phyloP scores from a whole-genome alignment of 1,284 basidiomycete genomes.

The Cryptococcus hybrid region DNA sequence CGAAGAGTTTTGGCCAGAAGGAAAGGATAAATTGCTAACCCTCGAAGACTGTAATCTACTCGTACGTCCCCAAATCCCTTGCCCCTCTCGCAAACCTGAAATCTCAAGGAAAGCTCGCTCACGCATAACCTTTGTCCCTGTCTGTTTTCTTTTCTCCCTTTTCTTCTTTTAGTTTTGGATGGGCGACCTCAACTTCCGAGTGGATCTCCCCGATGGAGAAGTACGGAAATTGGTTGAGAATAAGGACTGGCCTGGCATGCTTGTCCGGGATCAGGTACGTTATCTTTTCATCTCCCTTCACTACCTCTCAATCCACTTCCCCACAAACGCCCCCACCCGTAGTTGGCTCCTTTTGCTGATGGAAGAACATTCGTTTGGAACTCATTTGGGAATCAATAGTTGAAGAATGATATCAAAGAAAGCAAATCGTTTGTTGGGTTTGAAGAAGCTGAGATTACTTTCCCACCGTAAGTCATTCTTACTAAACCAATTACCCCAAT shows the following conservation, averaged over 20 bases:
- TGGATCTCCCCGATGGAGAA: conserved; percentile 34
- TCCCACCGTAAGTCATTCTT: conserved; percentile 32
- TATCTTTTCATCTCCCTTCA: no score
- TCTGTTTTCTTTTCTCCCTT: no score
- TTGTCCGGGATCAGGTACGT: conserved; percentile 27
- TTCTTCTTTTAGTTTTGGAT: conserved; percentile 40
- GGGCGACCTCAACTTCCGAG: conserved; percentile 45
- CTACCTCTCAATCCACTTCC: no score
- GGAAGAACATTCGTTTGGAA: no score
- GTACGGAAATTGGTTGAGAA: conserved; percentile 27
- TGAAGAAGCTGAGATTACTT: conserved; percentile 30
- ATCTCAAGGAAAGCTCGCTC: no score
- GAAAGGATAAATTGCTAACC: conserved; percentile 12
- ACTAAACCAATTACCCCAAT: not conserved
- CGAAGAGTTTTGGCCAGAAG: conserved; percentile 33
- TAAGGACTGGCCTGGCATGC: conserved; percentile 28
- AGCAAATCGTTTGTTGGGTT: conserved; percentile 38
- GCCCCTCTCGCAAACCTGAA: no score
- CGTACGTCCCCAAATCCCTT: conserved; percentile 11
- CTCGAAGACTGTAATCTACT: conserved; percentile 35
- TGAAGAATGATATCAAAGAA: conserved; percentile 25
- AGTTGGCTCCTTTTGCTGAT: no score
- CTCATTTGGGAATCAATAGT: not conserved
- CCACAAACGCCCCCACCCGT: not conserved
- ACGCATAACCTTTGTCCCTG: no score